Evolutionary conservation across 1,284 basidiomycete species (phyloP), one percentile per base, ranked within the genome.

Genomic region (Puccinia horiana): DNA sequence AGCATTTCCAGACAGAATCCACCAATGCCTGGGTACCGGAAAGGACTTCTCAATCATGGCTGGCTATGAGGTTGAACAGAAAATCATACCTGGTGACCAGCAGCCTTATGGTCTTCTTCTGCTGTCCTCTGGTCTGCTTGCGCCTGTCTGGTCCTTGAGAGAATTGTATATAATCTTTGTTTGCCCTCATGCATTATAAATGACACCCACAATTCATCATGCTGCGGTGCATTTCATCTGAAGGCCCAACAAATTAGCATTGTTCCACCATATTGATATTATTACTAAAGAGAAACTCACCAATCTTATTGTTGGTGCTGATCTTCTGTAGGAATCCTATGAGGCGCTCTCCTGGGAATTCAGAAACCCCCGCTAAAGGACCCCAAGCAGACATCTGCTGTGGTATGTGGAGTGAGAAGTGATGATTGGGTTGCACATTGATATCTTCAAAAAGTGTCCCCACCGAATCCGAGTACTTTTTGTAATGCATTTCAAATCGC

Each of bases 251-350:
- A 29, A 52, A 52, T 73, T 44, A 73, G 70, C 52, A n/a, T 73
- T n/a, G n/a, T n/a, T n/a, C n/a, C n/a, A n/a, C n/a, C n/a, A n/a
- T n/a, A n/a, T n/a, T n/a, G n/a, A n/a, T n/a, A n/a, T n/a, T n/a
- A n/a, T n/a, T n/a, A n/a, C n/a, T 47, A 42, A 14, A 16, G 5
- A 76, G 54, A 4, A 32, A 81, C 78, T 63, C 42, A 81, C 78
- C 37, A 54, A 74, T 61, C 37, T 40, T 20, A n/a, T 74, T 81
- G 42, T 81, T 81, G 37, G 77, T 79, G 3, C 56, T 54, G 11
- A 79, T 72, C 54, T 79, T 79, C 40, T 79, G 77, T 26, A 79
- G 52, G 32, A 79, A 70, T n/a, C 77, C 77, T 32, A 79, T 79
- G 2, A 79, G 35, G 37, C 35, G 44, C 54, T 79, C 77, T 11